phyloP scores from a whole-genome alignment of 352 stramenopile species.

The Phytophthora megakarya region DNA sequence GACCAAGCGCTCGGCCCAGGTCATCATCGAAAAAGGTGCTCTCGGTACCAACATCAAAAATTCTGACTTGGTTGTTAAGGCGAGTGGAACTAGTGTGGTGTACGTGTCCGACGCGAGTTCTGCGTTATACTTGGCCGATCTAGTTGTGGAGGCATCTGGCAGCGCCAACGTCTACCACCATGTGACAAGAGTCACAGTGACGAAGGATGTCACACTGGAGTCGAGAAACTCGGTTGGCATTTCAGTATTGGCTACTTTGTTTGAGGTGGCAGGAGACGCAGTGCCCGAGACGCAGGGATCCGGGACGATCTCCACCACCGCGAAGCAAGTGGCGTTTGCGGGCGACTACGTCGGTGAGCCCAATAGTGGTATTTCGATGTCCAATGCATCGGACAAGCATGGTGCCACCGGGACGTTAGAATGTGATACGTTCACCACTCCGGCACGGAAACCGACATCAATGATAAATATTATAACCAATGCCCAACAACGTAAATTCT shows the following conservation, averaged over 20 bases:
- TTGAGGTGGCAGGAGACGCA: conserved; percentile 21
- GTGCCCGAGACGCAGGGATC: conserved; percentile 31
- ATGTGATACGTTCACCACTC: conserved; percentile 29
- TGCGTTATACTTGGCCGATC: conserved; percentile 25
- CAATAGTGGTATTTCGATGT: conserved; percentile 39
- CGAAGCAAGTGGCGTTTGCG: conserved; percentile 22
- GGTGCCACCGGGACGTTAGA: conserved; percentile 25
- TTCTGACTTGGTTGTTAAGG: conserved; percentile 34
- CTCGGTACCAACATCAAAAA: conserved; percentile 31
- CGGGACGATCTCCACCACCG: conserved; percentile 31
- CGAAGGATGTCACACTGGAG: conserved; percentile 28
- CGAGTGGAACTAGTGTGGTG: conserved; percentile 33
- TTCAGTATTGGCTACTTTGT: conserved; percentile 26
- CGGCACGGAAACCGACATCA: conserved; percentile 25
- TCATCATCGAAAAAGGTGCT: conserved; percentile 38
- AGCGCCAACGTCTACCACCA: conserved; percentile 33
- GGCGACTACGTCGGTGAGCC: conserved; percentile 27
- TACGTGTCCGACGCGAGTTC: conserved; percentile 30
- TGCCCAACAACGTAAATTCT: too few relatives aligned
- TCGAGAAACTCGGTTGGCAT: conserved; percentile 16
- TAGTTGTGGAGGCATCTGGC: conserved; percentile 23
- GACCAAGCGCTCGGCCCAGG: conserved; percentile 28
- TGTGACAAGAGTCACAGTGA: conserved; percentile 26
- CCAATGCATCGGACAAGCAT: conserved; percentile 38
- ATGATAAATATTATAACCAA: too few relatives aligned